Evolutionary conservation across 2,329 filamentous ascomycete genomes (phyloP), one percentile per base, ranked within the genome.

Genomic region (Calonectria montana): DNA sequence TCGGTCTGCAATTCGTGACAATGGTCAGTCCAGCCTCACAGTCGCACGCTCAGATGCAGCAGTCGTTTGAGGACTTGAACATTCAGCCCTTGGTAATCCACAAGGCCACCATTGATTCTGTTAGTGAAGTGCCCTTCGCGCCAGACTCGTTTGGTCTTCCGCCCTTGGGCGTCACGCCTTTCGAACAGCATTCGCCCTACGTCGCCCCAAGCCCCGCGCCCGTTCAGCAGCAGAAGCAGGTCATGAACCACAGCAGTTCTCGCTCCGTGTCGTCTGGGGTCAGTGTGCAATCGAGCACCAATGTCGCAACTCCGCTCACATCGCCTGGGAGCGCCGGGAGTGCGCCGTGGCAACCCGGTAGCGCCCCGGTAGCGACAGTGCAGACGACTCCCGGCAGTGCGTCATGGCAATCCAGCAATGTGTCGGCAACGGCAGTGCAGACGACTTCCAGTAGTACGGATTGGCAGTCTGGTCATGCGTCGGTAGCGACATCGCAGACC

Each of bases 271-370:
- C 69, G 29, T n/a, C 53, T 18, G 55, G 59, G 4, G 25, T 68
- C 23, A 73, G 71, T 5, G 73, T 63, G 41, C 69, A 62, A 1
- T 59, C 70, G 0, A 78, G 75, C 9, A 37, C 75, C 37, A 72
- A 67, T 5, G 61, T 0, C 70, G 73, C 2, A 67, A 59, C 3
- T 73, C 76, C 7, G 69, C 72, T 61, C n/a, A 61, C 70, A 2
- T 48, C 72, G 10, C 74, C 77, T 0, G 70, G 57, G 15, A 65
- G 45, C 2, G 12, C 68, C 0, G 31, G 50, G 15, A 72, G 73
- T 9, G 70, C 75, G 12, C 9, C 16, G 31, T 74, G 71, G 73
- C 67, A 73, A 9, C 50, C 70, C 0, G 61, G 59, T 31, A 18
- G 27, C 9, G 27, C 64, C 12, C 53, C 23, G 55, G 39, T 65